Percentiles rank a stretch among this genome's conserved stretches.
phyloP scores from a whole-genome alignment of 148 eudicot genomes.

The Talinum fruticosum region DNA sequence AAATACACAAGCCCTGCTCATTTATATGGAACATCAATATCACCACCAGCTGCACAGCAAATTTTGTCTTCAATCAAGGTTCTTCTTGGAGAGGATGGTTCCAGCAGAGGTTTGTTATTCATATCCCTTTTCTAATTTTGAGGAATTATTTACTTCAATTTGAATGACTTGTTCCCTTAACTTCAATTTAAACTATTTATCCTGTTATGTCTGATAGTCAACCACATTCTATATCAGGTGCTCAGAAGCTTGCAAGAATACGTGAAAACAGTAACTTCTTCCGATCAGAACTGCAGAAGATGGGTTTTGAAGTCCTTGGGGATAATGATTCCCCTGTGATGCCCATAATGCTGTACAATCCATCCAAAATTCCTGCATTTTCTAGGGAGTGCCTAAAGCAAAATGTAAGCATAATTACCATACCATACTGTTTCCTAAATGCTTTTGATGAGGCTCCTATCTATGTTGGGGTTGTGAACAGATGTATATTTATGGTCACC shows the following conservation, averaged over 20 bases:
- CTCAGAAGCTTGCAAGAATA: conserved; percentile 70
- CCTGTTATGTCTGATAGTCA: neutral
- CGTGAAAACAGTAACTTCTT: conserved; percentile 95
- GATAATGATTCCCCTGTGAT: conserved; percentile 86
- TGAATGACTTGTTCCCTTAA: too few species aligned
- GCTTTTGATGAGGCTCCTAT: neutral
- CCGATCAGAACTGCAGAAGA: conserved; percentile 78
- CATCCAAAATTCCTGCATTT: conserved; percentile 92
- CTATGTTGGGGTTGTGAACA: too few species aligned
- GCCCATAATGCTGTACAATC: conserved; percentile 89
- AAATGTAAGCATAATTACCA: conserved; percentile 46
- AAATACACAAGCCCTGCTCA: conserved; percentile 83
- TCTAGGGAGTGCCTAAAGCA: conserved; percentile 85
- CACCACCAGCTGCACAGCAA: conserved; percentile 95
- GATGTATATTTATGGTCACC: neutral
- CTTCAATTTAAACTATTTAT: neutral
- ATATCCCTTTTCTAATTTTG: neutral
- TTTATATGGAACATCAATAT: conserved; percentile 89
- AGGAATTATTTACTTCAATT: neutral
- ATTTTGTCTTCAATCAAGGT: conserved; percentile 75
- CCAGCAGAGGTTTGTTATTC: conserved; percentile 68
- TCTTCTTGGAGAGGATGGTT: conserved; percentile 92
- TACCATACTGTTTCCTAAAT: neutral
- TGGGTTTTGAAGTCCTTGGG: conserved; percentile 87
- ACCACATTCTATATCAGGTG: conserved; percentile 38